A percentile compares a stretch with the other conserved stretches of the same genome.
Conservation (phyloP, 345 rosid species). For the Microcos paniculata region DNA sequence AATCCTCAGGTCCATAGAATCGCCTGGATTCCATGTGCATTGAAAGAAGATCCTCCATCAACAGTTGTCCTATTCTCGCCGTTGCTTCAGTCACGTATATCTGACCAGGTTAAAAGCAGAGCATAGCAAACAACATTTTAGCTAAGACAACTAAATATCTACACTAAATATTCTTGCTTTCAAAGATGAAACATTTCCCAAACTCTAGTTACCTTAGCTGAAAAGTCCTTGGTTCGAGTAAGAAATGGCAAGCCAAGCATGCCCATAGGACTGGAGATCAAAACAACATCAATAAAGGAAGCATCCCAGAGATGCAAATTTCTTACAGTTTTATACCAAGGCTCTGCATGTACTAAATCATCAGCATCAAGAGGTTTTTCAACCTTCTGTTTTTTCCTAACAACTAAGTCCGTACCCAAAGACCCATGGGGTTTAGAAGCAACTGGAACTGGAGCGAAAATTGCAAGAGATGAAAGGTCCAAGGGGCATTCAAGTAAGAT, state of each 20-base stretch:
- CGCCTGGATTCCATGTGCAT: constrained; percentile 65
- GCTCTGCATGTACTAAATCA: constrained; percentile 58
- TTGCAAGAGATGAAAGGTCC: constrained; percentile 63
- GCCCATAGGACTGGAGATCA: constrained; percentile 77
- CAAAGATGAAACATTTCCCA: constrained; percentile 11
- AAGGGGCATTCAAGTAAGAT: constrained; percentile 77
- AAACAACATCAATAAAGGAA: constrained; percentile 70
- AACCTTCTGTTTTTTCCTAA: constrained; percentile 41
- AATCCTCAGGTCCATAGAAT: constrained; percentile 54
- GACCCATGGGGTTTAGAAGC: constrained; percentile 16
- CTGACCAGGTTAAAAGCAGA: constrained; percentile 35
- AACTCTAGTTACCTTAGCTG: constrained; percentile 63
- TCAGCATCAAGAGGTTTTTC: constrained; percentile 40
- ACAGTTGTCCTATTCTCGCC: constrained; percentile 65
- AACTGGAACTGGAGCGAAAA: constrained; percentile 63
- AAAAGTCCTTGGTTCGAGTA: constrained; percentile 54
- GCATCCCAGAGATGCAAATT: constrained; percentile 77
- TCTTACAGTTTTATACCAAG: constrained; percentile 78
- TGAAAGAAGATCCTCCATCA: constrained; percentile 87
- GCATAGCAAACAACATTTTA: constrained; percentile 16
- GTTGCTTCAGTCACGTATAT: constrained; percentile 79
- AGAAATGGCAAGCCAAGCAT: constrained; percentile 88
- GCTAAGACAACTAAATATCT: background rate
- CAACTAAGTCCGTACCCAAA: constrained; percentile 24
- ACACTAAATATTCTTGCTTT: background rate